These are phyloP conservation scores for Aspergillus sp. DNA, from an alignment of 2,329 filamentous ascomycete genomes.

Conservation along the genomic window DNA sequence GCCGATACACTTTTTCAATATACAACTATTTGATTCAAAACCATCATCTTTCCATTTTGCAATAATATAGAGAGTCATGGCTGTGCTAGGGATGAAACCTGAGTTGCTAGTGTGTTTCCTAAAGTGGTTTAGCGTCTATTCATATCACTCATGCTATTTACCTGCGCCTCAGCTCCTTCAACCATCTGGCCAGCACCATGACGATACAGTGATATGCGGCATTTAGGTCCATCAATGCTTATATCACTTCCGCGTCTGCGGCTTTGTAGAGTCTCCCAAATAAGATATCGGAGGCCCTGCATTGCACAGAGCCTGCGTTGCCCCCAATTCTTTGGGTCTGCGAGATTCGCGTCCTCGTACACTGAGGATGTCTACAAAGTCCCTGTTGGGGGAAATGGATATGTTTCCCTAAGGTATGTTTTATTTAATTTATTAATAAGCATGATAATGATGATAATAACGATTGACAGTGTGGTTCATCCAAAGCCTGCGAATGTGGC, in stretches of 20 bases:
- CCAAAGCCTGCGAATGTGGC: conserved; percentile 2
- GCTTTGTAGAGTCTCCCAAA: not conserved
- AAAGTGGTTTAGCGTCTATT: not conserved
- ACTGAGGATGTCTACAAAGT: conserved; percentile 9
- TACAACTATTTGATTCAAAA: not conserved
- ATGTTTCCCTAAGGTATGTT: conserved; percentile 26
- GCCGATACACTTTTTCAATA: not conserved
- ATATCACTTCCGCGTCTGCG: not conserved
- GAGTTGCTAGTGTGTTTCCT: not conserved
- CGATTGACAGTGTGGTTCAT: conserved; percentile 21
- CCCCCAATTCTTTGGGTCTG: not conserved
- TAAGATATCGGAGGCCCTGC: not conserved
- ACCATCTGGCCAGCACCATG: not conserved
- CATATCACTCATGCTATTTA: not conserved
- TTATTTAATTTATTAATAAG: not conserved
- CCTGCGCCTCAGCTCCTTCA: not conserved
- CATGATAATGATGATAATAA: not conserved
- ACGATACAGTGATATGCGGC: not conserved
- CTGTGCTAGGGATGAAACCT: not conserved
- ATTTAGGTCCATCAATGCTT: not conserved
- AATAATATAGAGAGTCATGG: not conserved
- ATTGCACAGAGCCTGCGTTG: not conserved
- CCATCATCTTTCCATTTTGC: not conserved
- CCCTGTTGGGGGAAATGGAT: conserved; percentile 30
- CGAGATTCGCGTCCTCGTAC: not conserved